Evolutionary conservation across 371 early-diverging fungal species (phyloP), one percentile per base, ranked within the genome.

Genomic region (Saksenaea vasiformis): DNA sequence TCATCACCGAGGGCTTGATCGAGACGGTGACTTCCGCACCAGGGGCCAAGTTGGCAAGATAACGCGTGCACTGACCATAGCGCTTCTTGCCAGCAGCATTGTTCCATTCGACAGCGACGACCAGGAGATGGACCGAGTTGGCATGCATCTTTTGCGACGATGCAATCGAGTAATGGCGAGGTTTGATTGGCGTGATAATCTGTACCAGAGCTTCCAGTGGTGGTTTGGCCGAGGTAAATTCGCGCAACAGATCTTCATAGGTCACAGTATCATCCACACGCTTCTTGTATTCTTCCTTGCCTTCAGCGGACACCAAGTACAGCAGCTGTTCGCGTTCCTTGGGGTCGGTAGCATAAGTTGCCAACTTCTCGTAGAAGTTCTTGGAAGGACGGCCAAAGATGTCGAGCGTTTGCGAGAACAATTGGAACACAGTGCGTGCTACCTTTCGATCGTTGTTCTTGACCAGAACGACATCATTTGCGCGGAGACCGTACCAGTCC

Each of bases 1-100:
- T 94, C 97, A 96, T 96, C 28, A 95, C 95, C 1, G 94, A 94
- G 27, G 95, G 95, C 84, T 95, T 96, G 84, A 96, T 90, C 31
- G 92, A 87, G 9, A 96, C 97, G 22, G 90, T 89, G 43, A 97
- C 85, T 8, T 76, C 71, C 54, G 85, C 82, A 35, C 93, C 94
- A 4, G 88, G 74, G n/a, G 72, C 67, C 51, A 94, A 78, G 39
- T 84, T 69, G 26, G 88, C 73, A 58, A 97, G 79, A 82, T 93
- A 97, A 37, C 94, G 90, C 24, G 96, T 97, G 77, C 94, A 94
- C 73, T 95, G 95, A 64, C 97, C 97, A 57, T 77, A 83, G 60
- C 94, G 88, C 56, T 73, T 64, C 72, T 84, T 83, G 67, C 94
- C 91, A 57, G 71, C 59, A 15, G 80, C 71, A 54, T 79, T 86